Evolutionary conservation across 495 filamentous ascomycete genomes (phyloP).

Genomic region (Tuber brumale): DNA sequence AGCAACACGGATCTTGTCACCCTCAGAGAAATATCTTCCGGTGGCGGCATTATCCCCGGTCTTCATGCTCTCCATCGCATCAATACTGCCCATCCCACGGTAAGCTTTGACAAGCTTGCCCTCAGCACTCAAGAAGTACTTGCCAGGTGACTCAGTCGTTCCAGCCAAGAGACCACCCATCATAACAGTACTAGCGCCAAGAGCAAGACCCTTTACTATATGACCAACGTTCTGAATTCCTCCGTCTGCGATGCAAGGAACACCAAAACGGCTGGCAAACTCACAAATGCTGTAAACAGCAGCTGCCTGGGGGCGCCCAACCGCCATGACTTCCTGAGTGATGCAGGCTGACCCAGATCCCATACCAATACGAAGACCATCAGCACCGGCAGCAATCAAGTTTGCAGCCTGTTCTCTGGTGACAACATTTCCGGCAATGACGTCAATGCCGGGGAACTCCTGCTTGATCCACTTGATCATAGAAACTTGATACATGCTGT

Average conservation of each 20-base stretch:
- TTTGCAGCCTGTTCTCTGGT: slow-evolving; percentile 88
- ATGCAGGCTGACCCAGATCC: slow-evolving; percentile 97
- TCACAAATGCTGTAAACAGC: slow-evolving; percentile 79
- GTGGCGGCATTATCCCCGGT: slow-evolving; percentile 90
- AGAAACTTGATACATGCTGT: slow-evolving; percentile 91
- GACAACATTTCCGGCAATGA: slow-evolving; percentile 97
- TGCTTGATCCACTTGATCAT: slow-evolving; percentile 96
- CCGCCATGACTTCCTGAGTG: slow-evolving; percentile 99
- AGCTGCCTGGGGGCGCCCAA: slow-evolving; percentile 89
- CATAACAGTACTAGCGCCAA: slow-evolving; percentile 95
- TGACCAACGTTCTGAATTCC: slow-evolving; percentile 98
- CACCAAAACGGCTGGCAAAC: slow-evolving; percentile 88
- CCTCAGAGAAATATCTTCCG: slow-evolving; percentile 97
- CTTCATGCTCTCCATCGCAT: slow-evolving; percentile 99
- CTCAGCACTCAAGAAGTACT: slow-evolving; percentile 90
- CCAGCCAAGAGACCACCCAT: slow-evolving; percentile 97
- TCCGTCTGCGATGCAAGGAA: slow-evolving; percentile 96
- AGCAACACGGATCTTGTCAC: slow-evolving; percentile 85
- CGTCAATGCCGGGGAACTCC: slow-evolving; percentile 75
- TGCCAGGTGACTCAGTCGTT: slow-evolving; percentile 93
- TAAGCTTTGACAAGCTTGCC: slow-evolving; percentile 98
- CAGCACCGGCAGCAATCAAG: slow-evolving; percentile 87
- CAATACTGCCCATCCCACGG: slow-evolving; percentile 96
- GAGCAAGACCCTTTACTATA: slow-evolving; percentile 93
- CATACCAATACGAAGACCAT: slow-evolving; percentile 98